phyloP scores from a whole-genome alignment of 2,329 filamentous ascomycete species.

The Diaporthe citri region DNA sequence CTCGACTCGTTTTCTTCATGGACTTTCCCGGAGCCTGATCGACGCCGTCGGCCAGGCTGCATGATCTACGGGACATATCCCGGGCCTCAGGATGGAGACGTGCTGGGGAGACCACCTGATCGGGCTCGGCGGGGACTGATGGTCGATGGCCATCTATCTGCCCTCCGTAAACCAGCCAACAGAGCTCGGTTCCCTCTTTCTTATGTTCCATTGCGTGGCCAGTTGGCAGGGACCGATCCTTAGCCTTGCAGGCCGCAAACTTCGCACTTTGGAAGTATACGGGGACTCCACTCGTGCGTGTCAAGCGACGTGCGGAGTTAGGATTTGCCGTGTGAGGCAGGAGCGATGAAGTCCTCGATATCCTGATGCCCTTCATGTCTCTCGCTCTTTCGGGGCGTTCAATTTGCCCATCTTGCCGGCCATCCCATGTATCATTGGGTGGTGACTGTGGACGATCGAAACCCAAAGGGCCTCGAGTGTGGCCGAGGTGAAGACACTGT shows the following conservation, averaged over 20 bases:
- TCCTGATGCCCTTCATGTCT: constrained; percentile 8
- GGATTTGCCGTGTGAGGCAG: constrained; percentile 20
- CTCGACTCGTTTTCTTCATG: neutral
- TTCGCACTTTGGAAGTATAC: constrained; percentile 1
- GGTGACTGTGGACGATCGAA: constrained; percentile 1
- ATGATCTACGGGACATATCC: constrained; percentile 20
- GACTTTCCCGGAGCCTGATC: neutral
- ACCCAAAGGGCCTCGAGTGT: neutral
- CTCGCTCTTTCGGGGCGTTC: neutral
- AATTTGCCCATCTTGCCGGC: neutral
- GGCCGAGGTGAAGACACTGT: constrained; percentile 3
- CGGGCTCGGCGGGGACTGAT: constrained; percentile 30
- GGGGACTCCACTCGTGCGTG: constrained; percentile 15
- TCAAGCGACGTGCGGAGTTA: constrained; percentile 14
- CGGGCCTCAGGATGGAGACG: constrained; percentile 10
- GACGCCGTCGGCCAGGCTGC: constrained; percentile 41
- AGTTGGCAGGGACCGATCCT: constrained; percentile 27
- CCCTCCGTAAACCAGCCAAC: constrained; percentile 40
- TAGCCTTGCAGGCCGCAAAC: constrained; percentile 4
- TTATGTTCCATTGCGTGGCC: constrained; percentile 33
- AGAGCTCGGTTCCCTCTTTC: constrained; percentile 12
- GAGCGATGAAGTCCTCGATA: constrained; percentile 3
- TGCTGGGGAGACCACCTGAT: constrained; percentile 9
- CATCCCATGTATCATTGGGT: constrained; percentile 8
- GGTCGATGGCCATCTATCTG: constrained; percentile 25